Evolutionary conservation across 495 filamentous ascomycete species (phyloP).

Genomic region (Peziza echinospora): DNA sequence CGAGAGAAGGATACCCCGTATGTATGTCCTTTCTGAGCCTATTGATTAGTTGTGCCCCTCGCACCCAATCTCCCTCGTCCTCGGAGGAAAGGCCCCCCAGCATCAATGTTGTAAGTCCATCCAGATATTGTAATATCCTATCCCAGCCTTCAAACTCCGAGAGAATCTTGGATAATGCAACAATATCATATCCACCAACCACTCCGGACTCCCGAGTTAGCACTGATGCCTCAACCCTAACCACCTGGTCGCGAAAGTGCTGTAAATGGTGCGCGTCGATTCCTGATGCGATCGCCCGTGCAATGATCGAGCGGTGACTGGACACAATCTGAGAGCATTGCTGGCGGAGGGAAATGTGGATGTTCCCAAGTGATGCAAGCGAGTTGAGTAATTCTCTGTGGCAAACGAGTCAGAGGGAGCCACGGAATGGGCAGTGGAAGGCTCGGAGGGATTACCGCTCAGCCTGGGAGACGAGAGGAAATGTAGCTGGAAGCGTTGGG

Average conservation of each 20-base stretch:
- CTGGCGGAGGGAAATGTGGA: slow-evolving; percentile 46
- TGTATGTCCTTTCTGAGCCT: slow-evolving; percentile 47
- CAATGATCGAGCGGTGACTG: slow-evolving; percentile 53
- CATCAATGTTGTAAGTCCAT: slow-evolving; percentile 47
- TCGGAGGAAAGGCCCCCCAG: slow-evolving; percentile 17
- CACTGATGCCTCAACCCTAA: slow-evolving; percentile 62
- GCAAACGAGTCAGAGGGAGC: no score
- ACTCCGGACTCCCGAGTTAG: slow-evolving; percentile 44
- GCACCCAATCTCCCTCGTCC: slow-evolving; percentile 22
- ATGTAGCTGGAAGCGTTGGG: slow-evolving; percentile 16
- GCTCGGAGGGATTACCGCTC: slow-evolving; percentile 23
- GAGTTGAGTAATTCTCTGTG: slow-evolving; percentile 63
- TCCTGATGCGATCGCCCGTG: slow-evolving; percentile 65
- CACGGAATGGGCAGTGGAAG: no score
- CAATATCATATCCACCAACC: slow-evolving; percentile 79
- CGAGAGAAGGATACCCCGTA: slow-evolving; percentile 78
- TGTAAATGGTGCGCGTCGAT: slow-evolving; percentile 53
- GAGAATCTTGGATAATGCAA: slow-evolving; percentile 68
- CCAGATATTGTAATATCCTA: slow-evolving; percentile 66
- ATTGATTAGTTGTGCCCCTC: slow-evolving; percentile 53
- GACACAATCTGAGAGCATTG: slow-evolving; percentile 42
- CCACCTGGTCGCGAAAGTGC: slow-evolving; percentile 57
- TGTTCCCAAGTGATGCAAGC: slow-evolving; percentile 49
- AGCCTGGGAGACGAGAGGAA: slow-evolving; percentile 18
- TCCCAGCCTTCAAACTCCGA: slow-evolving; percentile 69